Conservation (phyloP, 2,329 filamentous ascomycete species). For the Rutstroemia sp. region DNA sequence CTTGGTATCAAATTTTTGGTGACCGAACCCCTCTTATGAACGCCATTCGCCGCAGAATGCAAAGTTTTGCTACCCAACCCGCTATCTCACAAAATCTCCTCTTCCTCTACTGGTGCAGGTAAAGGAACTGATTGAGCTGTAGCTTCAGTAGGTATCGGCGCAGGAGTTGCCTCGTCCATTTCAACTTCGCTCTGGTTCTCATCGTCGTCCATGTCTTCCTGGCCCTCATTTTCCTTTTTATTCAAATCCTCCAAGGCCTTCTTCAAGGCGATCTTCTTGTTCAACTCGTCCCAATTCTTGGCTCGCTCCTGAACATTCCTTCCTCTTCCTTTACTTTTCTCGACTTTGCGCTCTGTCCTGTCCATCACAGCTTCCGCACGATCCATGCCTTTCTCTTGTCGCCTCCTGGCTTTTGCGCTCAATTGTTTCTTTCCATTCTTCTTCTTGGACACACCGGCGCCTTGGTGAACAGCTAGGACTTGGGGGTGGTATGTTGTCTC, state of each 20-base stretch:
- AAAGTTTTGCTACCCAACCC: constrained; percentile 3
- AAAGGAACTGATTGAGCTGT: constrained; percentile 5
- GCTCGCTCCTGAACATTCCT: constrained; percentile 41
- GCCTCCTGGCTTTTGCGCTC: constrained; percentile 46
- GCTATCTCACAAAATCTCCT: constrained; percentile 21
- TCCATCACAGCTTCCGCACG: constrained; percentile 53
- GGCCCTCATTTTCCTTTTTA: constrained; percentile 16
- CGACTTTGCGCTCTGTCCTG: constrained; percentile 47
- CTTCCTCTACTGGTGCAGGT: constrained; percentile 15
- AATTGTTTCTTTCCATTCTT: constrained; percentile 49
- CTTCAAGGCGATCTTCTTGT: constrained; percentile 33
- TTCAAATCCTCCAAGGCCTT: constrained; percentile 23
- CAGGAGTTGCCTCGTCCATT: constrained; percentile 7
- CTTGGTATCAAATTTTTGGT: constrained; percentile 16
- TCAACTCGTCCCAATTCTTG: constrained; percentile 53
- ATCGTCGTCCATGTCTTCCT: constrained; percentile 14
- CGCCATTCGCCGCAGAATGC: constrained; percentile 19
- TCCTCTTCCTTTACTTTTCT: constrained; percentile 45
- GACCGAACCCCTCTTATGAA: not conserved
- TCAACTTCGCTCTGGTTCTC: constrained; percentile 1
- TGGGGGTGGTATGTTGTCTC: constrained; percentile 47
- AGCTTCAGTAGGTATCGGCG: not conserved
- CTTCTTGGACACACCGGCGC: constrained; percentile 62
- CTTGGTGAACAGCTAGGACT: constrained; percentile 61
- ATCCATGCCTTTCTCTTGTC: constrained; percentile 51